phyloP scores from a whole-genome alignment of 805 yeast genomes.

The Starmerella sp. region DNA sequence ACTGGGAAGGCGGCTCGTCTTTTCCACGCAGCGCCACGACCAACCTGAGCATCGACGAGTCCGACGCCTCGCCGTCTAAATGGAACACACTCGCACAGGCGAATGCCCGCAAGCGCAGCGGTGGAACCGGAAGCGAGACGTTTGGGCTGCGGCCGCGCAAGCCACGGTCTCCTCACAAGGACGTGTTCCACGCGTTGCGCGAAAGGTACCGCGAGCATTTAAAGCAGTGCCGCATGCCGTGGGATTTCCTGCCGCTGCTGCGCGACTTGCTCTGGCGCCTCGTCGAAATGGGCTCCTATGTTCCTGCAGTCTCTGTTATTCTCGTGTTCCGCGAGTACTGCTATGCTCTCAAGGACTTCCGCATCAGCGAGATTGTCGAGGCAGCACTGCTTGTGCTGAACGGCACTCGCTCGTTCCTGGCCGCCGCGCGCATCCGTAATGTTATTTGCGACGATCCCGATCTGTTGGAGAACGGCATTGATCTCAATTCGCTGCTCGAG shows the following conservation, averaged over 20 bases:
- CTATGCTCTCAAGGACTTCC: slow-evolving; percentile 2
- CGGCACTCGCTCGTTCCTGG: slow-evolving; percentile 32
- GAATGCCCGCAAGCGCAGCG: background rate
- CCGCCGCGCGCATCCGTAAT: slow-evolving; percentile 35
- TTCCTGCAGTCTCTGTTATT: slow-evolving; percentile 17
- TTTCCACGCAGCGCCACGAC: background rate
- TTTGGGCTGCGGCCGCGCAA: background rate
- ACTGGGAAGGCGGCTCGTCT: slow-evolving; percentile 1
- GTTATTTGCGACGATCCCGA: slow-evolving; percentile 5
- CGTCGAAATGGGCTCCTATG: slow-evolving; percentile 14
- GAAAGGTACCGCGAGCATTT: slow-evolving; percentile 9
- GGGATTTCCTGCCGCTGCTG: slow-evolving; percentile 22
- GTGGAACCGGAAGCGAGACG: background rate
- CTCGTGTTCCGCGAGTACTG: slow-evolving; percentile 18
- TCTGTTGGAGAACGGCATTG: background rate
- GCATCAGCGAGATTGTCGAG: slow-evolving; percentile 15
- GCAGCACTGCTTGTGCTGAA: slow-evolving; percentile 16
- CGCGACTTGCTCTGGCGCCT: slow-evolving; percentile 1
- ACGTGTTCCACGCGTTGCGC: slow-evolving; percentile 9
- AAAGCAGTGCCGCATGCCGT: slow-evolving; percentile 4
- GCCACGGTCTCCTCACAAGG: background rate
- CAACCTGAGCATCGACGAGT: background rate
- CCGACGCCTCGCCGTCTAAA: background rate
- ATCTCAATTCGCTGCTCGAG: background rate
- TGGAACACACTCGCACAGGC: background rate